Evolutionary conservation across 805 yeast genomes (phyloP), one percentile per base, ranked within the genome.

Genomic region (Pichia gijzeniarum): DNA sequence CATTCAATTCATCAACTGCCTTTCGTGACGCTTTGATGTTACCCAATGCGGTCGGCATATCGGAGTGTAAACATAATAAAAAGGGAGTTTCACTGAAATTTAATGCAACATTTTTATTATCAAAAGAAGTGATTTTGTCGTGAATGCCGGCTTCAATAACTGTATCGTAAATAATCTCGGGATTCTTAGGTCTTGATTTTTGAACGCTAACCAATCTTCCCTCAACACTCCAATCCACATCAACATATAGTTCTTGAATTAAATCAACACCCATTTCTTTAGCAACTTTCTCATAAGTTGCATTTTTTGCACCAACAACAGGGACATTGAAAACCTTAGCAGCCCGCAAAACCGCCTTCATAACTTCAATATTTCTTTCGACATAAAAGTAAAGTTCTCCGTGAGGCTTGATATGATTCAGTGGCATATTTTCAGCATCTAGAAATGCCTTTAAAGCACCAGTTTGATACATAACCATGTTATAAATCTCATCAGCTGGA

Each of bases 331-430:
- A 64, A 3, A 52, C 58, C 41, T 64, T 64, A 1, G 67, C 68
- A 27, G 68, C 70, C 48, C 57, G 57, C 16, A 65, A 44, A 16
- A 64, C 67, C 5, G 70, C 70, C 35, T 58, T 51, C 65, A 64
- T 66, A 4, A 66, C 58, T 5, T 56, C 61, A 46, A 64, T 65
- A 45, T 67, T 64, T 43, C 67, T 54, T 47, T 57, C 68, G 32
- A 63, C 61, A 38, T 65, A 65, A 39, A 64, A 64, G 43, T 63
- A 65, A n/a, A 67, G 51, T 50, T 67, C 69, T 5, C 71, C 71
- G 47, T 67, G 71, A 2, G 70, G 69, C 48, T 65, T 65, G 22
- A 67, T 60, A 45, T 63, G 65, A 30, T 61, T 53, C 48, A 67
- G 52, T 16, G 50, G 54, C 55, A 64, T 46, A 13, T 64, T 67